Base-by-base conservation (phyloP, 495 filamentous ascomycete genomes). In the Penicillium cinerascens region DNA sequence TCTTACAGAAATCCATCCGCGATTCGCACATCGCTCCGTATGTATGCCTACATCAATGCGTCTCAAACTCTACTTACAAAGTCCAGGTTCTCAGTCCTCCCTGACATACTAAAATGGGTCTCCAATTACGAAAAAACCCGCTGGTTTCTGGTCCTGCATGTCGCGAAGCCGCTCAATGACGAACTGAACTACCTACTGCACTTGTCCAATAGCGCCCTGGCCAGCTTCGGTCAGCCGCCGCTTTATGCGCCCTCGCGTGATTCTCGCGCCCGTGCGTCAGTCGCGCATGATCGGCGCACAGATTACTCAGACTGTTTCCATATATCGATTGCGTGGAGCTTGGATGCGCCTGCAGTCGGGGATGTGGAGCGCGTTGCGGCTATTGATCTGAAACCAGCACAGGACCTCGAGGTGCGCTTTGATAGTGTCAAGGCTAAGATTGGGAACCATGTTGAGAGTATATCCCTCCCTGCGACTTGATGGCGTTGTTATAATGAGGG, bases 71-170 rank as follows among this genome's bases (percentile, higher is more conserved):
- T 25, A 22, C 42, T 66, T 22, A 49, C 35, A 56, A 38, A 20
- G 1, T 9, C n/a, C 52, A 84, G 80, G 17, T 88, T 91, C 55
- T 42, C 66, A 5, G 66, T 83, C 16, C 54, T 45, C 3, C 68
- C 78, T 4, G 66, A 70, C 16, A 54, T 55, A 5, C 51, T 88
- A 29, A 74, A 82, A 56, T 91, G 88, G 84, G 85, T 87, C 10
- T 68, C 84, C 2, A 92, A 92, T 58, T 75, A 77, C 26, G 88
- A 92, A 60, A 79, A 79, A 15, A 89, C 81, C 18, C 80, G 93
- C 15, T 95, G 91, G 78, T 98, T 98, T 63, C 78, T 96, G 3
- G 91, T 96, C 5, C 63, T 97, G 26, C 72, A 82, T 25, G 72
- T 87, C 18, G 52, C 61, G 38, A 75, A 60, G 51, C 71, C 77